Conservation (phyloP, 1,284 basidiomycete species). For the Coriolopsis trogii region DNA sequence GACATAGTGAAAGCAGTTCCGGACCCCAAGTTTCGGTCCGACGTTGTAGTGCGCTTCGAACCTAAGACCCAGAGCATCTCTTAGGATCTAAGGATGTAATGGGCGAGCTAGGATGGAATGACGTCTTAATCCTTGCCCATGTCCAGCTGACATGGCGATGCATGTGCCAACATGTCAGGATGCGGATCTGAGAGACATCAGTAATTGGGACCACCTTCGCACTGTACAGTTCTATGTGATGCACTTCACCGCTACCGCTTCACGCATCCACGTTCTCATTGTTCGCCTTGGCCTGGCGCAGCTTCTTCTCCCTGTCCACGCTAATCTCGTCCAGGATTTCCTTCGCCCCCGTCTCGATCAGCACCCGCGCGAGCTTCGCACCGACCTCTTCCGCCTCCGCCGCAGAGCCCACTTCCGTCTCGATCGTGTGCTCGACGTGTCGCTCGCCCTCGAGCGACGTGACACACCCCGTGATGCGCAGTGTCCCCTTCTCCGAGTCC, state of each 20-base stretch:
- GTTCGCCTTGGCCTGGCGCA: constrained; percentile 41
- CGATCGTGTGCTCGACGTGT: constrained; percentile 72
- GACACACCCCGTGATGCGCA: constrained; percentile 78
- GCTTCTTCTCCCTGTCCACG: constrained; percentile 60
- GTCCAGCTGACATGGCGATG: too few species aligned
- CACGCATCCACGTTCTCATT: constrained; percentile 13
- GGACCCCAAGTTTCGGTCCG: too few species aligned
- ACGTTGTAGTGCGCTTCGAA: too few species aligned
- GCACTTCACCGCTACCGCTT: background rate
- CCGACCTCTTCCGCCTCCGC: constrained; percentile 76
- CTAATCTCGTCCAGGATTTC: constrained; percentile 83
- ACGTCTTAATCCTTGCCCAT: too few species aligned
- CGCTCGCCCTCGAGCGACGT: constrained; percentile 74
- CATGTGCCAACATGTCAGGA: too few species aligned
- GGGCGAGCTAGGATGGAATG: too few species aligned
- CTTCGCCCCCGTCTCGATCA: constrained; percentile 73
- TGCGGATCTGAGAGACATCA: too few species aligned
- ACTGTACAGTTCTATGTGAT: background rate
- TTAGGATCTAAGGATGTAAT: too few species aligned
- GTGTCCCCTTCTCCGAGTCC: constrained; percentile 35
- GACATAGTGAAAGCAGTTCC: too few species aligned
- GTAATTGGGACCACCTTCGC: too few species aligned
- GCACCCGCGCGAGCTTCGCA: constrained; percentile 58
- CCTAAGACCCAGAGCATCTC: too few species aligned
- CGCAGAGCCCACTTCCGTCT: constrained; percentile 51